These are phyloP conservation scores for Gracilariopsis chorda DNA, from an alignment of 23 red algal species.

Conservation along the genomic window DNA sequence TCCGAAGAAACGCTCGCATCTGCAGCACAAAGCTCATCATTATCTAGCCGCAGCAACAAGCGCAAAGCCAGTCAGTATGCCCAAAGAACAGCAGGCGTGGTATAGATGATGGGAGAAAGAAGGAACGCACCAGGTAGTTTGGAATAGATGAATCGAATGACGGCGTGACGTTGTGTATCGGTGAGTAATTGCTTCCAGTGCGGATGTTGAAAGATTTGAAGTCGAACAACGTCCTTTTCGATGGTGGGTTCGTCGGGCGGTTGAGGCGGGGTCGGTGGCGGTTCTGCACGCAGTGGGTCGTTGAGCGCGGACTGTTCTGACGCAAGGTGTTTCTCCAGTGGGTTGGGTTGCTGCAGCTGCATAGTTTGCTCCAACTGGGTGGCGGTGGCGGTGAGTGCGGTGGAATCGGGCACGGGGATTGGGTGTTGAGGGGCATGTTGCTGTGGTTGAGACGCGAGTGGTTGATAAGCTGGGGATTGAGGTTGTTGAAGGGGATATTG, in stretches of 20 bases:
- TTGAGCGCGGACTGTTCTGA: no score
- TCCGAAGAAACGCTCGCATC: no score
- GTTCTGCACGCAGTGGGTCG: no score
- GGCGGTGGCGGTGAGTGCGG: not conserved
- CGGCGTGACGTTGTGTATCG: not conserved
- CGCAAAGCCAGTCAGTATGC: no score
- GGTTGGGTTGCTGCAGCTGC: not conserved
- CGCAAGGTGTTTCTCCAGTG: not conserved
- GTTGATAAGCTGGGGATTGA: no score
- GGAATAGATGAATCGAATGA: not conserved
- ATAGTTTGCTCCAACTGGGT: no score
- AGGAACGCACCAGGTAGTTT: not conserved
- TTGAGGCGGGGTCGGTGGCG: not conserved
- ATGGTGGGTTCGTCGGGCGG: not conserved
- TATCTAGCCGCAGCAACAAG: no score
- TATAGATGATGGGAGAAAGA: not conserved
- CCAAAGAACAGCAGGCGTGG: no score
- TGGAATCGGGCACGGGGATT: not conserved
- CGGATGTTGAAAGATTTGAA: not conserved
- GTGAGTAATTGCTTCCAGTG: slow-evolving; percentile 20
- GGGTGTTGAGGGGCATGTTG: not conserved
- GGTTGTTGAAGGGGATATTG: no score
- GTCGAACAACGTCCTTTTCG: not conserved
- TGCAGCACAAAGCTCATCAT: no score
- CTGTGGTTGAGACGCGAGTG: no score